Conservation (phyloP, 495 filamentous ascomycete genomes). For the Penicillium robsamsonii region DNA sequence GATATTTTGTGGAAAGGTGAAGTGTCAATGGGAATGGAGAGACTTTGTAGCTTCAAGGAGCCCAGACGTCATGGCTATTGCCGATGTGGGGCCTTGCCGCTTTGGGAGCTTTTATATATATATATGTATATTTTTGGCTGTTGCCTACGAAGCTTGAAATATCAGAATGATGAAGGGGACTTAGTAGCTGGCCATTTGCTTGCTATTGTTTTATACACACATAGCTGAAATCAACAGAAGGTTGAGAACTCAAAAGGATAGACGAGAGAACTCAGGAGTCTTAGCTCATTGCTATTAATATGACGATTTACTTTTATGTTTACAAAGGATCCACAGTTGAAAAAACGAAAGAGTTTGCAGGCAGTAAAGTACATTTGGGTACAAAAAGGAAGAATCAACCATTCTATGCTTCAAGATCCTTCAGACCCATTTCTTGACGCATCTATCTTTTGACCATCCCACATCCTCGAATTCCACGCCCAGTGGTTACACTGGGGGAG, state of each 20-base stretch:
- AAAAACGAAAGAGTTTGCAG: conserved; percentile 51
- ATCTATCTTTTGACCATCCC: conserved; percentile 51
- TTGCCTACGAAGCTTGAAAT: not conserved
- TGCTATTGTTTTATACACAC: not conserved
- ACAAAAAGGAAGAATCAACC: conserved; percentile 46
- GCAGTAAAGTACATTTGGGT: conserved; percentile 59
- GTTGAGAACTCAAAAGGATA: not conserved
- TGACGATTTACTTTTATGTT: not conserved
- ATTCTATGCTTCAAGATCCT: conserved; percentile 49
- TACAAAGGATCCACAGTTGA: not conserved
- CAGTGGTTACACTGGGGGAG: conserved; percentile 26
- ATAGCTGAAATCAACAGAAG: not conserved
- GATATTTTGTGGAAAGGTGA: not conserved
- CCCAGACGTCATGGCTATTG: conserved; percentile 25
- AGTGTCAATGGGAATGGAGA: conserved; percentile 8
- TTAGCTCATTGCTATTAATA: not conserved
- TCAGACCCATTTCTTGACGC: conserved; percentile 42
- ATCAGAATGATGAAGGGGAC: not conserved
- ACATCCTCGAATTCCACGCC: conserved; percentile 33
- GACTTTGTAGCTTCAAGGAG: conserved; percentile 13
- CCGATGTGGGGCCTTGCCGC: conserved; percentile 22
- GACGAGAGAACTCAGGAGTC: not conserved
- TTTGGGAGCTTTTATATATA: not conserved
- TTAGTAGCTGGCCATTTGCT: not conserved
- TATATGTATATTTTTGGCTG: not conserved